Percentiles rank a stretch among this genome's conserved stretches.
Conservation (phyloP, 2,329 filamentous ascomycete genomes). For the Myriosclerotinia scirpicola region DNA sequence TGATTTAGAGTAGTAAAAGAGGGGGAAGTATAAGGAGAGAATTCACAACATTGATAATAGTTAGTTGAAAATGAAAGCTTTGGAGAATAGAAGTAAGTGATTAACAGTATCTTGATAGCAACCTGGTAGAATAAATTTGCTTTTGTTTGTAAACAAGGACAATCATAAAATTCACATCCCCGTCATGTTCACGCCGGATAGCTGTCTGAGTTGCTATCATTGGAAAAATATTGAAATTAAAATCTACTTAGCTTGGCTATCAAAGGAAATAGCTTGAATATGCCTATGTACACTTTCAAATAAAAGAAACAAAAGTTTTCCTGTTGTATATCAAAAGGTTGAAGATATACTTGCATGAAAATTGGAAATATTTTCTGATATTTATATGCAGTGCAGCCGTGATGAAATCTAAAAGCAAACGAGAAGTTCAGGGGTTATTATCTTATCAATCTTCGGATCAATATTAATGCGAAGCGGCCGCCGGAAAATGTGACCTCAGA, state of each 20-base stretch:
- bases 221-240: background rate
- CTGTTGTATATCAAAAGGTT: background rate
- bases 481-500: background rate
- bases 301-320: background rate
- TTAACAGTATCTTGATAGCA: background rate
- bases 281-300: background rate
- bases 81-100: background rate
- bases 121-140: background rate
- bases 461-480: background rate
- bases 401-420: background rate
- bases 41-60: background rate
- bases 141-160: slow-evolving; percentile 10
- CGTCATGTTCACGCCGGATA: background rate
- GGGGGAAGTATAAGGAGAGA: too few relatives aligned
- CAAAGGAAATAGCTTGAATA: background rate
- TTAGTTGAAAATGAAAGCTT: background rate
- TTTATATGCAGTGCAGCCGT: background rate
- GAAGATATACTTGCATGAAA: background rate
- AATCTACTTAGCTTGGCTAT: background rate
- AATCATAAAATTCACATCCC: background rate
- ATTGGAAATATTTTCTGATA: background rate
- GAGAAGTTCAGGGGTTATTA: background rate
- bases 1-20: background rate
- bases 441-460: background rate
- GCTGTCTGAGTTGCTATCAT: background rate